Conservation (phyloP, 2,329 filamentous ascomycete species). For the Colletotrichum phormii region DNA sequence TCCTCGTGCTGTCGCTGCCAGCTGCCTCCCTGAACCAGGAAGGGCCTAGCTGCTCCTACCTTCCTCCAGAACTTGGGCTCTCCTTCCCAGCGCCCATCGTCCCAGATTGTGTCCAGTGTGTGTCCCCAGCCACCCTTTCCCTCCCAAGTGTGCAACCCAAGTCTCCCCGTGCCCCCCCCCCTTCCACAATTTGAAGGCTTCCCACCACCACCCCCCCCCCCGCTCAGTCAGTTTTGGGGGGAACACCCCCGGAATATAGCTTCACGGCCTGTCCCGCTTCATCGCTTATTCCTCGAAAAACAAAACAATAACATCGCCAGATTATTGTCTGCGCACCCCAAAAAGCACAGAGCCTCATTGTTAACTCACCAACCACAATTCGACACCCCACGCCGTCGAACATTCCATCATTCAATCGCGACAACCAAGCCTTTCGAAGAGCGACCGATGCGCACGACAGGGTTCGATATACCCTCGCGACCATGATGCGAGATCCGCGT, state of each 20-base stretch:
- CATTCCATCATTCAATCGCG: conserved; percentile 2
- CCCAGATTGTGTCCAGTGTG: neutral
- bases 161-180: too few relatives aligned
- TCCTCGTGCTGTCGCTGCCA: too few relatives aligned
- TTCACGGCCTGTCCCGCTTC: conserved; percentile 36
- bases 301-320: conserved; percentile 39
- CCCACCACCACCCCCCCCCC: conserved; percentile 3
- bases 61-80: too few relatives aligned
- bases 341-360: conserved; percentile 19
- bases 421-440: neutral
- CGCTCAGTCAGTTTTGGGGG: conserved; percentile 23
- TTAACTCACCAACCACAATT: neutral
- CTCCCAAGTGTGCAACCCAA: neutral
- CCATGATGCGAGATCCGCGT: conserved; percentile 67
- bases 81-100: conserved; percentile 11
- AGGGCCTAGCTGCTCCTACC: too few relatives aligned
- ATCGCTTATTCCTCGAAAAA: conserved; percentile 29
- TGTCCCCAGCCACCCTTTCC: conserved; percentile 21
- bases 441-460: conserved; percentile 34
- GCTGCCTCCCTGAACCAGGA: neutral
- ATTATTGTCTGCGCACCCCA: conserved; percentile 3
- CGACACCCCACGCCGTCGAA: conserved; percentile 4
- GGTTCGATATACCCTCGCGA: conserved; percentile 40
- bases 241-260: conserved; percentile 32
- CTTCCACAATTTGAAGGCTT: neutral